Base-by-base conservation (phyloP, 148 eudicot species). In the Euryodendron excelsum region DNA sequence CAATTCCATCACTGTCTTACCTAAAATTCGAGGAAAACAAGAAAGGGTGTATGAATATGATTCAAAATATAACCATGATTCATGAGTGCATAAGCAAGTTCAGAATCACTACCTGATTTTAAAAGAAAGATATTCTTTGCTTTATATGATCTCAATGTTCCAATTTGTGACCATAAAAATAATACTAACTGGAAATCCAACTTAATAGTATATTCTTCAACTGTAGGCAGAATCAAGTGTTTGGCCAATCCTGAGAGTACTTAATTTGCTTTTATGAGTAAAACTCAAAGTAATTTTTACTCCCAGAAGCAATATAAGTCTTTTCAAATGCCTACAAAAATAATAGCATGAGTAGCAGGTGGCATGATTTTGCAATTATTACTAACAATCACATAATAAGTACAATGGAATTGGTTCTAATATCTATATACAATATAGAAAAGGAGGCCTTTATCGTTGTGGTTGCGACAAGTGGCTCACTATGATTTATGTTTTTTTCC, bases 1-100 rank as follows among this genome's bases (percentile, higher is more conserved):
- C 15, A 53, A 15, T 44, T 59, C 53, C 67, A 74, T 74, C 66
- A 14, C 77, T 18, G 30, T 59, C 25, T 23, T 18, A 30, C 77
- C 33, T 14, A 58, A 74, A 36, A 58, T 37, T 55, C 23, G n/a
- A 56, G 65, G n/a, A 36, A 48, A 12, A 39, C 28, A 41, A 37
- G 15, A 23, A 23, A 11, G 12, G 30, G 17, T 8, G 5, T 68
- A 53, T 50, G 14, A 72, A 17, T 9, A 20, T 31, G 27, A 48
- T 14, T 48, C 13, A 72, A 48, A 23, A 10, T 48, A n/a, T 23
- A 27, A 31, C 17, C 55, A 69, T 18, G 14, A 27, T 25, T 17
- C 25, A 50, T 52, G 37, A 69, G 13, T 44, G 25, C 39, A 72
- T 15, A 21, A 21, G 13, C 23, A 64, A 64, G 10, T 30, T 60